A percentile compares a stretch with the other conserved stretches of the same genome.
phyloP scores from a whole-genome alignment of 208 protist species.

The Chromosphaera perkinsii region DNA sequence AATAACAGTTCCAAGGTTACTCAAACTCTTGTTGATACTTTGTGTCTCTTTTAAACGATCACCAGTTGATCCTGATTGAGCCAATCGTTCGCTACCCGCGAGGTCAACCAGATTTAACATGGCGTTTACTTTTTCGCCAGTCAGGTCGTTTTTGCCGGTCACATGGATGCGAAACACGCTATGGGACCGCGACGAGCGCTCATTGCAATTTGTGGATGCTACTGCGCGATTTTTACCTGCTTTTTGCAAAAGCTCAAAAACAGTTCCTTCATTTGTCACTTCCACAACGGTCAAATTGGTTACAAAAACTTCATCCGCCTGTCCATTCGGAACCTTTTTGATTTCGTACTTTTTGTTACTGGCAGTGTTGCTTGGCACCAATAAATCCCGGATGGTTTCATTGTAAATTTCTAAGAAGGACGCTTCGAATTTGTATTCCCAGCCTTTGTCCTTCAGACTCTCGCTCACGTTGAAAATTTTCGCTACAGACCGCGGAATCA shows the following conservation, averaged over 20 bases:
- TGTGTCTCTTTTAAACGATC: conserved; percentile 67
- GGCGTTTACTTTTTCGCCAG: conserved; percentile 32
- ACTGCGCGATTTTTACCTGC: conserved; percentile 49
- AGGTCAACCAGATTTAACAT: conserved; percentile 63
- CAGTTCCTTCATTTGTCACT: conserved; percentile 26
- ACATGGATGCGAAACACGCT: conserved; percentile 53
- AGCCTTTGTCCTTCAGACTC: conserved; percentile 39
- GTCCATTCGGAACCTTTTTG: background rate
- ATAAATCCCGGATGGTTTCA: conserved; percentile 65
- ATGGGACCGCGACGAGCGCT: conserved; percentile 56
- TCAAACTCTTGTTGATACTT: conserved; percentile 72
- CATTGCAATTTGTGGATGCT: conserved; percentile 56
- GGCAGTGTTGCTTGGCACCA: too few relatives aligned
- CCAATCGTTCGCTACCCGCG: conserved; percentile 68
- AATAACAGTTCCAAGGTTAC: conserved; percentile 64
- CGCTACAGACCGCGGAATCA: conserved; percentile 8
- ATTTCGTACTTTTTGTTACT: conserved; percentile 40
- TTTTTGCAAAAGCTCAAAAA: conserved; percentile 44
- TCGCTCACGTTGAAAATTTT: conserved; percentile 25
- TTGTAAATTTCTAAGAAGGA: conserved; percentile 75
- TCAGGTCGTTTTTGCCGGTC: conserved; percentile 40
- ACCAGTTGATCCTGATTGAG: conserved; percentile 47
- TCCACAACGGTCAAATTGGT: conserved; percentile 6
- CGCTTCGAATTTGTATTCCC: conserved; percentile 51
- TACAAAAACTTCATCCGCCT: conserved; percentile 1